Evolutionary conservation across 2,329 filamentous ascomycete genomes (phyloP), one percentile per base, ranked within the genome.

Genomic region (Penicillium frequentans): DNA sequence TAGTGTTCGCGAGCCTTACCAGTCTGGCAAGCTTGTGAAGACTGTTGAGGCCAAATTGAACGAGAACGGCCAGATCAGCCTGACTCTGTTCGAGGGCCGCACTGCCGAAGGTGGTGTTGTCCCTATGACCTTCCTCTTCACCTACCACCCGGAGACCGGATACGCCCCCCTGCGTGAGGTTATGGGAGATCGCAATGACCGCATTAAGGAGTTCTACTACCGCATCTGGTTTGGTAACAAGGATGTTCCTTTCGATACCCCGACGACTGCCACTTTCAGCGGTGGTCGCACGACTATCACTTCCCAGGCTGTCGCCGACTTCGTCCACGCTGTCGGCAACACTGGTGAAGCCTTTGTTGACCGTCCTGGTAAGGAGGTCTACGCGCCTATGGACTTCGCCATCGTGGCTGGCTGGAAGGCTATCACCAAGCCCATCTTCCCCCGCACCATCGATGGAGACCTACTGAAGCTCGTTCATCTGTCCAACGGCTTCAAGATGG

Each of bases 161-260:
- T 99, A 97, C 73, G 93, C 96, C n/a, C 95, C 95, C 19, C 96
- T 99, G 65, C 89, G 89, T 60, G 95, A 99, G 76, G 90, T 98
- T 62, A 99, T 99, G 95, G 86, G 92, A 35, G 89, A 86, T 54
- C 91, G 95, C 71, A 99, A 99, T 73, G 93, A 99, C 73, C 90
- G 91, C 63, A 98, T 99, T 82, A 99, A 99, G 82, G 91, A 96
- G 76, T 99, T 99, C 75, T 99, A 99, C 83, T 99, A 96, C 87
- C 88, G 88, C 66, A 88, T 96, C 64, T 99, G 95, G 95, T 99
- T 99, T 68, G 95, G 92, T 43, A 84, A 93, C 58, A 93, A 96
- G 70, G 77, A 83, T 44, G 83, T 96, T 50, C 88, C 96, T 54
- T 90, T 97, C 54, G 89, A 97, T 68, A 88, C 90, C 16, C 83